Conservation (phyloP, 2,329 filamentous ascomycete genomes). For the Sclerotinia sclerotiorum region DNA sequence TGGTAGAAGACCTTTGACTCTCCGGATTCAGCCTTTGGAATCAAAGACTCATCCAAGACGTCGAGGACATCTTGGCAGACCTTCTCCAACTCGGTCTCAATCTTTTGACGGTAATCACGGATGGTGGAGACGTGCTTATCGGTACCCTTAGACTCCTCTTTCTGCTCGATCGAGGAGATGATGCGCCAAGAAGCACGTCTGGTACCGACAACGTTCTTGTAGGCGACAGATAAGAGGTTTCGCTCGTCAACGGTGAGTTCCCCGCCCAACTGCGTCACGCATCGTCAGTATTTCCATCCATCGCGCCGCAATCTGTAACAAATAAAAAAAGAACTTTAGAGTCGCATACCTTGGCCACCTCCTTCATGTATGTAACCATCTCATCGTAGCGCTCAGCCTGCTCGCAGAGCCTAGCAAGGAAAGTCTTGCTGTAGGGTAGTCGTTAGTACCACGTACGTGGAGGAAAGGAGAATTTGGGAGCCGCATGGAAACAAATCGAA, state of each 20-base stretch:
- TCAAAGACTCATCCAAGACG: constrained; percentile 88
- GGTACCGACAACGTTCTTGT: constrained; percentile 99
- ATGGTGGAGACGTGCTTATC: constrained; percentile 94
- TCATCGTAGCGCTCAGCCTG: constrained; percentile 99
- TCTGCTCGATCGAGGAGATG: constrained; percentile 99
- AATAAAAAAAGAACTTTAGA: constrained; percentile 30
- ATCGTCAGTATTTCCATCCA: constrained; percentile 31
- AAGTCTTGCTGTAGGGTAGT: constrained; percentile 78
- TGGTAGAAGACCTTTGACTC: constrained; percentile 99
- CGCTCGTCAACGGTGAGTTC: constrained; percentile 95
- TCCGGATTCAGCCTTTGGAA: constrained; percentile 92
- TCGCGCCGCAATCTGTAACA: constrained; percentile 19
- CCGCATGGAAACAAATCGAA: constrained; percentile 19
- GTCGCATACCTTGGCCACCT: constrained; percentile 82
- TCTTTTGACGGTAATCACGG: constrained; percentile 97
- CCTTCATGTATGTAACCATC: constrained; percentile 99
- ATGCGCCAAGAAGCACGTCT: constrained; percentile 99
- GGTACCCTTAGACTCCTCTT: constrained; percentile 98
- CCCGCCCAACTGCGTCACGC: constrained; percentile 53
- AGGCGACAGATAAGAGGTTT: constrained; percentile 96
- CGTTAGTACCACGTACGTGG: constrained; percentile 29
- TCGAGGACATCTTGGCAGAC: constrained; percentile 98
- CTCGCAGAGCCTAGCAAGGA: constrained; percentile 99
- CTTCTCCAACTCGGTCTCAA: constrained; percentile 94
- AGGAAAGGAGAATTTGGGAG: constrained; percentile 20